Evolutionary conservation across 192 early-diverging fungal genomes (phyloP), one percentile per base, ranked within the genome.

Genomic region (Mortierella antarctica): DNA sequence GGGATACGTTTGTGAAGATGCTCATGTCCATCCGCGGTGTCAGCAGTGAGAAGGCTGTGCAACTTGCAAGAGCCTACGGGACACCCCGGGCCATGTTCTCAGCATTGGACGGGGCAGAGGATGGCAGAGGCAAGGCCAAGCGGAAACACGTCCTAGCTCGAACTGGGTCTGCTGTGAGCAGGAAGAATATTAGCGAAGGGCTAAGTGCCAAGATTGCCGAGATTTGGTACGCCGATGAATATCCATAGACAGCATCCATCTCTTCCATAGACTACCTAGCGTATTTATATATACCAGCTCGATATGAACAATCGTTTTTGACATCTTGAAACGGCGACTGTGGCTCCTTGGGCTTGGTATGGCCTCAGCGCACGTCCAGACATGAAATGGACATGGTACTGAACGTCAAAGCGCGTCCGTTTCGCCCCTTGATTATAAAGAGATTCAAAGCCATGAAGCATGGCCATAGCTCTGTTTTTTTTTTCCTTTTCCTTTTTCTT

Each of bases 21-120:
- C 85, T 99, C 39, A 91, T 96, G 92, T 90, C 91, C 1, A 80
- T 96, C 54, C 88, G 89, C 52, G 97, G 97, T 21, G 74, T 98
- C 20, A 93, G 92, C 65, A 86, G 82, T 0, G 96, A 98, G 70
- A 97, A 97, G 79, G 98, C 96, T 0, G 52, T 84, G 40, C 85
- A 91, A n/a, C 86, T 99, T 46, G 89, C 85, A 1, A 75, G 76
- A 40, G 83, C 59, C 20, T 98, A 92, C 70, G 89, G 86, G 13
- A 98, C 96, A 1, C 90, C 92, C 54, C 62, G 81, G 15, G 79
- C 79, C 45, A 73, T 95, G 21, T 73, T 92, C 14, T 68, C 72
- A 5, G 82, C 79, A 18, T 44, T 72, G 5, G 84, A 80, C n/a
- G 84, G 83, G 1, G 17, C 23, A 15, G 51, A 31, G 31, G 57